Base-by-base conservation (phyloP, 108 stramenopile genomes). In the Poteriospumella lacustris region DNA sequence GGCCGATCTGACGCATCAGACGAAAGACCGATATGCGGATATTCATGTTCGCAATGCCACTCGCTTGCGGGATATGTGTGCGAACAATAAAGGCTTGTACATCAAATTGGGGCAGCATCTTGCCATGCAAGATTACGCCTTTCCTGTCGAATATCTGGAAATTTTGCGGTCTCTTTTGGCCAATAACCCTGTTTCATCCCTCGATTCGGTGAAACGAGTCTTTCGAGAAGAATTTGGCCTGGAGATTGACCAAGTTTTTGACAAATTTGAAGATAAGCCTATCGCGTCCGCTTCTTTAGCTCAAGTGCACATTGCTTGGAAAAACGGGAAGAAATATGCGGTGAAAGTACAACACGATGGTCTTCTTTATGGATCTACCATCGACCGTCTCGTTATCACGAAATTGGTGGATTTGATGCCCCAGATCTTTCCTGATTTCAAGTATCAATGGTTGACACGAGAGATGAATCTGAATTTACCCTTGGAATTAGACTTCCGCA, bases 261-360 rank as follows among this genome's bases (percentile, higher is more conserved):
- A 82, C 36, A 44, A 82, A 34, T 95, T 97, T 77, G 89, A 93
- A 2, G 78, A 59, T 2, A 75, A 75, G 56, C 95, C 96, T 31
- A 87, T 97, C 77, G 96, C 96, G 0, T 91, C 91, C 2, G 96
- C 96, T 1, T 90, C 89, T 12, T 79, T 97, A 28, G 96, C 96
- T 0, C 96, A 97, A 79, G 96, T 97, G 82, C 84, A 84, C 43
- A 28, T 83, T 5, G 84, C 84, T 0, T 75, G 36, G 28, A 79
- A 82, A 24, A 68, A 40, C 43, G 39, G 78, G 26, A 79, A 79
- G 31, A 76, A 84, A 38, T 75, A 82, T 43, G 84, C 84, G 26
- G 80, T 84, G 34, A 84, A 84, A 47, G 90, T 95, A 3, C 96
- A 97, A 75, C 96, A 97, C 75, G 80, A 78, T 2, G 94, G 94